These are phyloP conservation scores for Sordariomycetes sp. DNA, from an alignment of 2,329 filamentous ascomycete species.

Conservation along the genomic window DNA sequence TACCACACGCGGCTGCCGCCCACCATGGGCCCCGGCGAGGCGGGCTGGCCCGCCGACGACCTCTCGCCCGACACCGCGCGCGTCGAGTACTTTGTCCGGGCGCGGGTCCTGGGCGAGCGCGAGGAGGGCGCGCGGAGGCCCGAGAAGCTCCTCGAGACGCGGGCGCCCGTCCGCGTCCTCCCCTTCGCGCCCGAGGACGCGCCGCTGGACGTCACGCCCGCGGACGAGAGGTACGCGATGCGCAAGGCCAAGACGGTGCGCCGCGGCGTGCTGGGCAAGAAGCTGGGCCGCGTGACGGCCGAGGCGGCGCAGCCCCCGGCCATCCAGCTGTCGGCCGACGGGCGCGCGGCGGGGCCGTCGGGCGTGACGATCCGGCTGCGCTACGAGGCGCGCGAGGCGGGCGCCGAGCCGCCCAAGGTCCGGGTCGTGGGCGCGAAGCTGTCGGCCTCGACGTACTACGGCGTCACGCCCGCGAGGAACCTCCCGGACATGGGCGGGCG, in stretches of 20 bases:
- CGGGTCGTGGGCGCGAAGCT: conserved; percentile 36
- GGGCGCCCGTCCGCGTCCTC: conserved; percentile 36
- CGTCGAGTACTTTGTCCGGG: conserved; percentile 38
- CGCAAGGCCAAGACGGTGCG: conserved; percentile 37
- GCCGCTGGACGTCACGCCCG: conserved; percentile 32
- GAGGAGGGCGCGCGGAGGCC: conserved; percentile 9
- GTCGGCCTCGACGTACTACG: conserved; percentile 37
- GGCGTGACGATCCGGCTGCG: conserved; percentile 28
- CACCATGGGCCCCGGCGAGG: conserved; percentile 22
- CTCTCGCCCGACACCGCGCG: conserved; percentile 39
- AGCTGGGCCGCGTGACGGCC: conserved; percentile 33
- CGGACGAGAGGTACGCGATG: conserved; percentile 35
- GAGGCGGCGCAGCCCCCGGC: conserved; percentile 31
- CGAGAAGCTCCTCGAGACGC: conserved; percentile 23
- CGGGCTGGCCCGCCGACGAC: conserved; percentile 38
- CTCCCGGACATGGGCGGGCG: conserved; percentile 38
- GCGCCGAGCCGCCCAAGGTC: conserved; percentile 31
- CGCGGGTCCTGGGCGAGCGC: conserved; percentile 21
- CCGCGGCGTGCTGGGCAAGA: conserved; percentile 36
- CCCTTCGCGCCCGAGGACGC: conserved; percentile 34
- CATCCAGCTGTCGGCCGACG: conserved; percentile 36
- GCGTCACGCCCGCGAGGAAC: conserved; percentile 26
- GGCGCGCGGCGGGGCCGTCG: conserved; percentile 25
- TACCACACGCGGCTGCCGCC: conserved; percentile 40
- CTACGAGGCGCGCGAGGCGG: conserved; percentile 28